Evolutionary conservation across 2,329 filamentous ascomycete genomes (phyloP).

Genomic region (Alternaria consortialis): DNA sequence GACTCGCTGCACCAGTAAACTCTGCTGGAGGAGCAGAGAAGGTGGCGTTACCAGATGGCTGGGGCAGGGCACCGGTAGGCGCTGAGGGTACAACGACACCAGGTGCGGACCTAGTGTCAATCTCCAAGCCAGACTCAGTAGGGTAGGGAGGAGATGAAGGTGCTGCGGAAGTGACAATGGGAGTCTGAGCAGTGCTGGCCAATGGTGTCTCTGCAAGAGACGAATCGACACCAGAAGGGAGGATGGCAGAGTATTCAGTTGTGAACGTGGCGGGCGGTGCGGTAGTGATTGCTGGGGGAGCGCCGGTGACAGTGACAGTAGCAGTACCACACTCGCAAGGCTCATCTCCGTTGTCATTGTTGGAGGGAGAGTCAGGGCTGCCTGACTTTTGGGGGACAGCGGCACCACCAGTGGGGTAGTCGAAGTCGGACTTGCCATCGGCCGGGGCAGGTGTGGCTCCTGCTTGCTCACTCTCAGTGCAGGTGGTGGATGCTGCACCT

Average conservation of each 20-base stretch:
- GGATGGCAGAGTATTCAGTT: constrained; percentile 22
- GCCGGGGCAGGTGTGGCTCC: constrained; percentile 9
- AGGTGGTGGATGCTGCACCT: constrained; percentile 13
- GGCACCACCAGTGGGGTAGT: constrained; percentile 19
- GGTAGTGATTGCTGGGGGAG: constrained; percentile 30
- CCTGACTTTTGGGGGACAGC: constrained; percentile 16
- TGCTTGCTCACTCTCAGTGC: constrained; percentile 20
- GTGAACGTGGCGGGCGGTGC: constrained; percentile 25
- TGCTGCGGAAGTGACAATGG: neutral
- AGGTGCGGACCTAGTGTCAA: constrained; percentile 40
- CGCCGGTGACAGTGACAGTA: constrained; percentile 42
- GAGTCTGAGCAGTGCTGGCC: neutral
- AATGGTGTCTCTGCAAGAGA: constrained; percentile 1
- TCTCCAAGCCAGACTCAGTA: constrained; percentile 32
- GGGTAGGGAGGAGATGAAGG: constrained; percentile 30
- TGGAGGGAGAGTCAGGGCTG: constrained; percentile 11
- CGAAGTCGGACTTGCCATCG: constrained; percentile 21
- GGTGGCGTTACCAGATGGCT: constrained; percentile 32
- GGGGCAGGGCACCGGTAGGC: constrained; percentile 31
- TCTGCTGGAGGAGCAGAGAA: constrained; percentile 28
- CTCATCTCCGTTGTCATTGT: constrained; percentile 14
- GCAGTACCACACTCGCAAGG: constrained; percentile 39
- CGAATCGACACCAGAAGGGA: constrained; percentile 22
- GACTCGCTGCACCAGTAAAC: constrained; percentile 42
- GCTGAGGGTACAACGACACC: constrained; percentile 30